Evolutionary conservation across 2,329 filamentous ascomycete genomes (phyloP).

Genomic region (Penicillium sp.): DNA sequence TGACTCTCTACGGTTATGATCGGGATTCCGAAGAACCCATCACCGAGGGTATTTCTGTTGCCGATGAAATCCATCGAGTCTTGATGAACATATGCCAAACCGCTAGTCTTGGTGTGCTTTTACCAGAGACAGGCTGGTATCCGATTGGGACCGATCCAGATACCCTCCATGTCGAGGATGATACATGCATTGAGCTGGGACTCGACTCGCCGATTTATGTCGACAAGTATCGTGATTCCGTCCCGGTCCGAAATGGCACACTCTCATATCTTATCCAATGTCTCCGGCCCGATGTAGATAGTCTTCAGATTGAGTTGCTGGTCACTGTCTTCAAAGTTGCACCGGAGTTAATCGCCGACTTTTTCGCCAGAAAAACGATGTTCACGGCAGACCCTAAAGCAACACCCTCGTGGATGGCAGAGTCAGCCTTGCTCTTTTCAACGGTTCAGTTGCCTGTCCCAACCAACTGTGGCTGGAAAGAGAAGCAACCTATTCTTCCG

Average conservation of each 20-base stretch:
- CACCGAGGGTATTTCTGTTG: conserved; percentile 49
- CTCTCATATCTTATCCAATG: conserved; percentile 72
- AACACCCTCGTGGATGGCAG: conserved; percentile 90
- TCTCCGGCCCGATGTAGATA: conserved; percentile 75
- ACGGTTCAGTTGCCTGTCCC: conserved; percentile 71
- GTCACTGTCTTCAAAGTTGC: conserved; percentile 71
- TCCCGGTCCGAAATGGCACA: conserved; percentile 72
- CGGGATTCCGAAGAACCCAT: conserved; percentile 43
- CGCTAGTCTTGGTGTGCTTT: conserved; percentile 64
- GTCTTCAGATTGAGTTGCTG: conserved; percentile 73
- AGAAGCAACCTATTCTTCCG: conserved; percentile 59
- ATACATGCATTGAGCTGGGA: conserved; percentile 55
- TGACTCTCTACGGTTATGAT: conserved; percentile 60
- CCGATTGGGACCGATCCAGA: conserved; percentile 62
- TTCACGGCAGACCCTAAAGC: conserved; percentile 89
- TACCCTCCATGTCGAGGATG: conserved; percentile 42
- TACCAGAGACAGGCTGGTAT: conserved; percentile 77
- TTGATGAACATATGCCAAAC: conserved; percentile 70
- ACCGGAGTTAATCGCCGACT: conserved; percentile 82
- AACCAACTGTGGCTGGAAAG: conserved; percentile 60
- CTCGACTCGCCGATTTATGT: conserved; percentile 66
- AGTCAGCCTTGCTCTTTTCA: conserved; percentile 80
- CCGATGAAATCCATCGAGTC: conserved; percentile 67
- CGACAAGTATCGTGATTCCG: conserved; percentile 58
- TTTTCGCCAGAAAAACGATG: conserved; percentile 71